Percentiles rank a stretch among this genome's conserved stretches.
Conservation (phyloP, 2,329 filamentous ascomycete genomes). For the Alternaria solani region DNA sequence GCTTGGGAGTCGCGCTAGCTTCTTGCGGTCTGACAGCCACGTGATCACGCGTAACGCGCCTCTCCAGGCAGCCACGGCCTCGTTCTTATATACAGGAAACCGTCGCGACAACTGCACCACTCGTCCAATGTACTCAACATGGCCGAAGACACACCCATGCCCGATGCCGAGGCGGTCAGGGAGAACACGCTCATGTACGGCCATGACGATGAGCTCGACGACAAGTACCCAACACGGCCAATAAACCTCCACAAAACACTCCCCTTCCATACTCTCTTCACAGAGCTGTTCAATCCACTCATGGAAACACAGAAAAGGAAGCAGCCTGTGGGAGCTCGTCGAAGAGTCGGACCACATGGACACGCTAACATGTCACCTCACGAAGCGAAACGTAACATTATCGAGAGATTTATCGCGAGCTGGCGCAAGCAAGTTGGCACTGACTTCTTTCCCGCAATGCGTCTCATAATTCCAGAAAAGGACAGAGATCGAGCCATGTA, state of each 20-base stretch:
- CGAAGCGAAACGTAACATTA: conserved; percentile 80
- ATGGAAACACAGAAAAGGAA: conserved; percentile 79
- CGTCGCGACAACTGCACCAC: neutral
- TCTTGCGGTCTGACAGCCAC: conserved; percentile 7
- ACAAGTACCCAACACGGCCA: conserved; percentile 77
- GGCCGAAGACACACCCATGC: conserved; percentile 47
- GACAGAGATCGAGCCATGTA: conserved; percentile 93
- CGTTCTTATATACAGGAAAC: conserved; percentile 11
- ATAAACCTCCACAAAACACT: conserved; percentile 81
- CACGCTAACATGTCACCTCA: conserved; percentile 70
- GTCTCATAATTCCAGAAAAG: conserved; percentile 90
- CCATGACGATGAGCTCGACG: conserved; percentile 57
- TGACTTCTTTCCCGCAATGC: conserved; percentile 92
- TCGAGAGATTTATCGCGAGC: conserved; percentile 82
- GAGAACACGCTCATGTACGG: conserved; percentile 62
- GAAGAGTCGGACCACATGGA: conserved; percentile 69
- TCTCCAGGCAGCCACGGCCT: conserved; percentile 18
- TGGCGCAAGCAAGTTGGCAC: conserved; percentile 90
- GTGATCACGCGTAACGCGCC: conserved; percentile 30
- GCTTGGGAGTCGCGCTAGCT: conserved; percentile 16
- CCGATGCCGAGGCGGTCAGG: conserved; percentile 53
- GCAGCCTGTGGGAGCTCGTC: conserved; percentile 61
- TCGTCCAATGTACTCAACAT: conserved; percentile 33
- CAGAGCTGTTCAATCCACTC: conserved; percentile 80
- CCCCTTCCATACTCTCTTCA: conserved; percentile 81